These are phyloP conservation scores for Albophoma yamanashiensis DNA, from an alignment of 2,329 filamentous ascomycete genomes.

Conservation along the genomic window DNA sequence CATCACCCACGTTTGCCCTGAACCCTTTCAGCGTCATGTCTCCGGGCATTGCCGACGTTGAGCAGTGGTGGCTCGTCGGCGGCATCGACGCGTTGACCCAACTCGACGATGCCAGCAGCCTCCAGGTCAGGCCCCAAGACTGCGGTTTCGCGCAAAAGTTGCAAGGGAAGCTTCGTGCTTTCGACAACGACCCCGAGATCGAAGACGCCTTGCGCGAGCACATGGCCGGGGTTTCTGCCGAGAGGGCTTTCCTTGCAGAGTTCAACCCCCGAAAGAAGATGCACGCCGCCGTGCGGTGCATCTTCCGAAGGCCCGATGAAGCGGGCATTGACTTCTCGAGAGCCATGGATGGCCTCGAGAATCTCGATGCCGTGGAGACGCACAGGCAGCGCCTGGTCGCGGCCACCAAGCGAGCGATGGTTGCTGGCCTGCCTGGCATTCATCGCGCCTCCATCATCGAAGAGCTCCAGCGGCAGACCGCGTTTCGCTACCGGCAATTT, in stretches of 20 bases:
- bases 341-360: conserved; percentile 19
- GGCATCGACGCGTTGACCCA: conserved; percentile 13
- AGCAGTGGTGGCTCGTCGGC: conserved; percentile 21
- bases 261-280: conserved; percentile 18
- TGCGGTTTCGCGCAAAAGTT: conserved; percentile 22
- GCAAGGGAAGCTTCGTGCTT: conserved; percentile 16
- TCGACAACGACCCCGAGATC: conserved; percentile 17
- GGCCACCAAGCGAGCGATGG: conserved; percentile 9
- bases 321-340: conserved; percentile 15
- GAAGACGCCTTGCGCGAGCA: conserved; percentile 8
- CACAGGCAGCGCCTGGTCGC: conserved; percentile 17
- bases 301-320: conserved; percentile 16
- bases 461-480: conserved; percentile 18
- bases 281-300: conserved; percentile 9
- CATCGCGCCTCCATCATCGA: conserved; percentile 12
- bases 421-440: conserved; percentile 3
- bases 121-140: conserved; percentile 11
- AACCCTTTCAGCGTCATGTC: conserved; percentile 16
- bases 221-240: conserved; percentile 9
- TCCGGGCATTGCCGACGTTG: conserved; percentile 17
- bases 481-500: conserved; percentile 16
- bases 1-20: too few species aligned
- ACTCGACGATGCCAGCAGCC: conserved; percentile 12
- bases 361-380: conserved; percentile 20
- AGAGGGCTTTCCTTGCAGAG: conserved; percentile 2